These are phyloP conservation scores for Cyberlindnera saturnus DNA, from an alignment of 805 yeast species.

Conservation along the genomic window DNA sequence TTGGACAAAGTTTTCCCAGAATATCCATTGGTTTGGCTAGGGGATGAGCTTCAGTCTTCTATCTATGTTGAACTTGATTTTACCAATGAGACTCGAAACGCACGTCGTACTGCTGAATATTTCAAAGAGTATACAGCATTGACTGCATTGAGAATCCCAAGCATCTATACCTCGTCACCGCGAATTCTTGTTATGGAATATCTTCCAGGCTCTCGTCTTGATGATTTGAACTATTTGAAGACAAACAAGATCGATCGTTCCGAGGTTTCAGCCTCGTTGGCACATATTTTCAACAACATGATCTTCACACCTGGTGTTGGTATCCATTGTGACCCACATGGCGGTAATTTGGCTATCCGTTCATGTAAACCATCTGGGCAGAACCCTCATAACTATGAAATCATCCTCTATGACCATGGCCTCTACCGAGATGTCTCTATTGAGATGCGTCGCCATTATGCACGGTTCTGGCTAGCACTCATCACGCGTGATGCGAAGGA, in stretches of 20 bases:
- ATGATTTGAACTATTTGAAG: slow-evolving; percentile 62
- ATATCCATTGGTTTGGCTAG: slow-evolving; percentile 91
- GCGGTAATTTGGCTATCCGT: slow-evolving; percentile 89
- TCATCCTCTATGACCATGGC: slow-evolving; percentile 91
- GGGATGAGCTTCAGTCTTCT: slow-evolving; percentile 83
- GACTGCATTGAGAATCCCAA: slow-evolving; percentile 81
- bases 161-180: slow-evolving; percentile 55
- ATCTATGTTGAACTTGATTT: slow-evolving; percentile 91
- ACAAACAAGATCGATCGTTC: slow-evolving; percentile 60
- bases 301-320: slow-evolving; percentile 89
- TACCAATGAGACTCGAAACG: slow-evolving; percentile 78
- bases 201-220: slow-evolving; percentile 76
- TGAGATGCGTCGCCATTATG: slow-evolving; percentile 72
- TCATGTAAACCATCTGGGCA: slow-evolving; percentile 26
- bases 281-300: slow-evolving; percentile 92
- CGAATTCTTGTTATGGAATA: slow-evolving; percentile 86
- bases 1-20: slow-evolving; percentile 84
- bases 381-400: slow-evolving; percentile 75
- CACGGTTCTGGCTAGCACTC: slow-evolving; percentile 88
- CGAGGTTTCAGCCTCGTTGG: slow-evolving; percentile 76
- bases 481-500: slow-evolving; percentile 58
- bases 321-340: slow-evolving; percentile 97
- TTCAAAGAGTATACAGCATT: slow-evolving; percentile 47
- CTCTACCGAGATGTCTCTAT: slow-evolving; percentile 80
- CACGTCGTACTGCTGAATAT: slow-evolving; percentile 60